Conservation (phyloP, 768 basidiomycete genomes). For the Lactarius hengduanensis region DNA sequence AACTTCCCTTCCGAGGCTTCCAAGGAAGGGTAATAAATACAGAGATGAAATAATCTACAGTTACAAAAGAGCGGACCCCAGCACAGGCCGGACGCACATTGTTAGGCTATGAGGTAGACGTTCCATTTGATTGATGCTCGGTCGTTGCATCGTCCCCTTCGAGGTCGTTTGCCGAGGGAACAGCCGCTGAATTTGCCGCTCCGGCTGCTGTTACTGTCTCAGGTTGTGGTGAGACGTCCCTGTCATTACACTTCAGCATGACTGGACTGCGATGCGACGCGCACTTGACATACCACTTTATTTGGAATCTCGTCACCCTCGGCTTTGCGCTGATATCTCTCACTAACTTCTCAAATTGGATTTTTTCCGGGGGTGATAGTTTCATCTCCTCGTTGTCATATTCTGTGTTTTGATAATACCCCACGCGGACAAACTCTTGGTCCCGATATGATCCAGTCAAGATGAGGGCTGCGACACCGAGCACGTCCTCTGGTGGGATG, state of each 20-base stretch:
- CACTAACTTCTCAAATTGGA: constrained; percentile 75
- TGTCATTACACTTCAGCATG: constrained; percentile 9
- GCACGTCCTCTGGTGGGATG: constrained; percentile 86
- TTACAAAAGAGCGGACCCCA: not conserved
- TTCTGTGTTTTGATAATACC: constrained; percentile 99
- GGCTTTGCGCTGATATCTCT: constrained; percentile 91
- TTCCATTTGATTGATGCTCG: constrained; percentile 24
- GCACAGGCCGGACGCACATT: not conserved
- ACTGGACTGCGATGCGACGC: constrained; percentile 11
- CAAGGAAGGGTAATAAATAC: not conserved
- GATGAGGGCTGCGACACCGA: constrained; percentile 96
- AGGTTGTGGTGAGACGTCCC: constrained; percentile 43
- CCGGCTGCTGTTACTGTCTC: constrained; percentile 47
- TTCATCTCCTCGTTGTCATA: constrained; percentile 95
- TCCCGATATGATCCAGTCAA: constrained; percentile 95
- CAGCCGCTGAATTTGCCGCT: constrained; percentile 68
- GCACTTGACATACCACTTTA: constrained; percentile 63
- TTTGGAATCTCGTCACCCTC: constrained; percentile 89
- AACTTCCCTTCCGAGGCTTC: no score
- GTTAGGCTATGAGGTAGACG: constrained; percentile 3
- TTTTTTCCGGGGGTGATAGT: constrained; percentile 61
- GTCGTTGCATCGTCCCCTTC: constrained; percentile 37
- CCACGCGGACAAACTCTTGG: constrained; percentile 98
- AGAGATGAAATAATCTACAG: not conserved
- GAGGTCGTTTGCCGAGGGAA: constrained; percentile 70